Conservation (phyloP, 768 basidiomycete genomes). For the Hortiboletus flavorubellus region DNA sequence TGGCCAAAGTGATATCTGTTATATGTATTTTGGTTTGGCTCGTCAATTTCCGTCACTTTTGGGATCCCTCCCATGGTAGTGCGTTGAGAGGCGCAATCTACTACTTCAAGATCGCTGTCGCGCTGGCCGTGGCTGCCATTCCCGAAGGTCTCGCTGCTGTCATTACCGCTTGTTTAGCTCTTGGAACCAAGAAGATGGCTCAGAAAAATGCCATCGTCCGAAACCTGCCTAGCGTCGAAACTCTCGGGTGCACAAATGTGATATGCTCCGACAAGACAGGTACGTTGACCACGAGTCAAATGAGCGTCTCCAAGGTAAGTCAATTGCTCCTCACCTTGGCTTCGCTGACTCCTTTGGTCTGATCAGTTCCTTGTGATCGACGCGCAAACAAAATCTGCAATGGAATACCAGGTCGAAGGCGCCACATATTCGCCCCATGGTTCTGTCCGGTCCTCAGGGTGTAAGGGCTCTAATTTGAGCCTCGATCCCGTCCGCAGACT, state of each 20-base stretch:
- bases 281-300: constrained; percentile 93
- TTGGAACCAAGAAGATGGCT: constrained; percentile 99
- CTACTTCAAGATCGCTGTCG: constrained; percentile 99
- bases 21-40: constrained; percentile 98
- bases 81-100: constrained; percentile 92
- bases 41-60: constrained; percentile 94
- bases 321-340: neutral
- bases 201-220: constrained; percentile 98
- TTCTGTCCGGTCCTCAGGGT: constrained; percentile 61
- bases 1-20: constrained; percentile 96
- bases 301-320: constrained; percentile 84
- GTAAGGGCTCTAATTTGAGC: constrained; percentile 58
- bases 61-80: constrained; percentile 91
- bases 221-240: constrained; percentile 95
- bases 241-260: constrained; percentile 95
- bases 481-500: constrained; percentile 76
- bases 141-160: constrained; percentile 98
- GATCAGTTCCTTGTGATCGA: constrained; percentile 74
- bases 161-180: constrained; percentile 93
- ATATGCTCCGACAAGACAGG: constrained; percentile 99
- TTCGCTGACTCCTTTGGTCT: constrained; percentile 6
- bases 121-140: constrained; percentile 97
- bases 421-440: constrained; percentile 90
- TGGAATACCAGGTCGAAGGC: constrained; percentile 83
- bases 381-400: constrained; percentile 42